Percentiles rank a stretch among this genome's conserved stretches.
phyloP scores from a whole-genome alignment of 202 grass and related monocot genomes.

The Panicum hallii region DNA sequence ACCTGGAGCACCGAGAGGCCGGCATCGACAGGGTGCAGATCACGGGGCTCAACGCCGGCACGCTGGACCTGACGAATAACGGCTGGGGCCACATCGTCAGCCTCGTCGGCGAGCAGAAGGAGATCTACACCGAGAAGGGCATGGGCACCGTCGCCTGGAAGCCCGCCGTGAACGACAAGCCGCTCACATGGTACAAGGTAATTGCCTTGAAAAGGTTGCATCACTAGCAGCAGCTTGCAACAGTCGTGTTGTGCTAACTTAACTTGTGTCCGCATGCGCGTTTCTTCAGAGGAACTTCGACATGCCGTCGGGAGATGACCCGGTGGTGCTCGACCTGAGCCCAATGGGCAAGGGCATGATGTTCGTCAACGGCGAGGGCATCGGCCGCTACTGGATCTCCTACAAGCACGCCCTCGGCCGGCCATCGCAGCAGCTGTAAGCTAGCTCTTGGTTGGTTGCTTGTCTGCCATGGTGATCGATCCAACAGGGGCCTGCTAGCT shows the following conservation, averaged over 20 bases:
- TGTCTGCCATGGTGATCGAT: no score
- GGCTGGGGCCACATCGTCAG: slow-evolving; percentile 78
- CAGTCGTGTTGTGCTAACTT: not conserved
- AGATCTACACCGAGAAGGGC: slow-evolving; percentile 52
- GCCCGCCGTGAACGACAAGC: slow-evolving; percentile 33
- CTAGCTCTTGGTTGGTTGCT: not conserved
- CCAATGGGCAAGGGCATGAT: slow-evolving; percentile 80
- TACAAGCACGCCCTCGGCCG: slow-evolving; percentile 69
- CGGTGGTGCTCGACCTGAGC: slow-evolving; percentile 70
- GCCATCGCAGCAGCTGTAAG: slow-evolving; percentile 74
- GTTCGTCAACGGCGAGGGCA: slow-evolving; percentile 72
- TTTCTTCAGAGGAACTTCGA: slow-evolving; percentile 63
- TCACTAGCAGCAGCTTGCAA: not conserved
- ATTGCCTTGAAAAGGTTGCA: not conserved
- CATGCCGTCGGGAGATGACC: slow-evolving; percentile 61
- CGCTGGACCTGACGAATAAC: slow-evolving; percentile 72
- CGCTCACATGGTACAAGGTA: slow-evolving; percentile 74
- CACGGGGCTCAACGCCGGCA: slow-evolving; percentile 84
- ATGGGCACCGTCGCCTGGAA: slow-evolving; percentile 56
- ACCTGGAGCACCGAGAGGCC: slow-evolving; percentile 70
- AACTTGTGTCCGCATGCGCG: not conserved
- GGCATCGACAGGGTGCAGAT: slow-evolving; percentile 56
- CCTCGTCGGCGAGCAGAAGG: slow-evolving; percentile 57
- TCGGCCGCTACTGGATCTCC: slow-evolving; percentile 86
- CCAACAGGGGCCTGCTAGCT: no score